Percentiles rank a stretch among this genome's conserved stretches.
phyloP scores from a whole-genome alignment of 2,329 filamentous ascomycete genomes.

The Aureobasidium sp. region DNA sequence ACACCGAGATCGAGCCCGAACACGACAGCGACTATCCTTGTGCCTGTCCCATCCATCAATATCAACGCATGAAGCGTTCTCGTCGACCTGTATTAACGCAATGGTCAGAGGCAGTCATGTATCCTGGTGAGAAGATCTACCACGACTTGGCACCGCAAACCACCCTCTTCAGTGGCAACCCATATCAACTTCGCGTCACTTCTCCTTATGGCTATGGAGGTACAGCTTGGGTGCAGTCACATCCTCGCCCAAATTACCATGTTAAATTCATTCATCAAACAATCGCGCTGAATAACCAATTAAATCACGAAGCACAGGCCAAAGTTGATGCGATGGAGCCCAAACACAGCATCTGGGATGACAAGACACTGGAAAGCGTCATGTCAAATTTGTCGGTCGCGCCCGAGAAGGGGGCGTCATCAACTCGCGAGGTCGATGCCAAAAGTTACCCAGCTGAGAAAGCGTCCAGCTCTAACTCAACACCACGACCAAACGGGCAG shows the following conservation, averaged over 20 bases:
- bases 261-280: conserved; percentile 28
- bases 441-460: background rate
- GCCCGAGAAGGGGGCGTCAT: conserved; percentile 15
- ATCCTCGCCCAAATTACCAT: conserved; percentile 26
- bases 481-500: conserved; percentile 10
- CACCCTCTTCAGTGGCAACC: conserved; percentile 26
- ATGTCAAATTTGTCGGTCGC: conserved; percentile 17
- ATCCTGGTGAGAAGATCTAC: conserved; percentile 31
- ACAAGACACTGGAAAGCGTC: conserved; percentile 23
- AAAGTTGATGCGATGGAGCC: conserved; percentile 30
- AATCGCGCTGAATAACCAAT: conserved; percentile 27
- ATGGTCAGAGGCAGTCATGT: conserved; percentile 41
- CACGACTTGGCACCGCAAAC: conserved; percentile 19
- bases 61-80: conserved; percentile 28
- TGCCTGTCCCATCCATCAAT: conserved; percentile 33
- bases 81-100: conserved; percentile 31
- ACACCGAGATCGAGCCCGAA: conserved; percentile 40
- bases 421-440: background rate
- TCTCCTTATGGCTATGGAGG: conserved; percentile 30
- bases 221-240: conserved; percentile 15
- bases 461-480: background rate
- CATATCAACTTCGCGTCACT: conserved; percentile 24
- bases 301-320: conserved; percentile 29
- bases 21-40: conserved; percentile 35
- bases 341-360: conserved; percentile 30